Evolutionary conservation across 2,329 filamentous ascomycete species (phyloP), one percentile per base, ranked within the genome.

Genomic region (Aspergillus persii): DNA sequence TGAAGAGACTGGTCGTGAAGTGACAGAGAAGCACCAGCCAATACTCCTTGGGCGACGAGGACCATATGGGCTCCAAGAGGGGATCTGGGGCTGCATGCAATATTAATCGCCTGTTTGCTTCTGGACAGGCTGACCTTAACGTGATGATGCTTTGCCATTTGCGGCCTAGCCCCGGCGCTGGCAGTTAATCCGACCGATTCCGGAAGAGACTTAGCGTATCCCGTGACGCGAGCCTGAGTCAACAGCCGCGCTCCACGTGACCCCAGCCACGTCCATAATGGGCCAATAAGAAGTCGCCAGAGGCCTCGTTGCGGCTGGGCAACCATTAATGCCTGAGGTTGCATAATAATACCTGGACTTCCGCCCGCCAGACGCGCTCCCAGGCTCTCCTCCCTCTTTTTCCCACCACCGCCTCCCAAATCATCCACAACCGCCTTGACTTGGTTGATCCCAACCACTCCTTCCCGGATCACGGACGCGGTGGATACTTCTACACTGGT

Each of bases 111-210:
- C 36, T 12, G 18, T 41, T 41, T 12, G 12, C 36, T 41, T 47
- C 44, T 47, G 44, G 44, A 53, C 51, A 39, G 18, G 27, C 33
- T 33, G 30, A 52, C 30, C 9, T 52, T 18, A 50, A 55, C 58
- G 60, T 71, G 67, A 63, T 71, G 69, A 69, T 69, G 63, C 66
- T 65, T 71, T 69, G 51, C 69, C 67, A 18, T 11, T 63, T 65
- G 46, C 4, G 58, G 64, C 27, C 51, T 69, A 67, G 70, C 23
- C 12, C 30, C 36, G 64, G 62, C 61, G 54, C 12, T 23, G 15
- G 26, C 7, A 39, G 36, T 66, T 66, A 49, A 61, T 65, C 68
- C 69, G 64, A 31, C 1, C 3, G 8, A 2, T 6, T 1, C 51
- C 55, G 56, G 44, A 64, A 65, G 4, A 4, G 62, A 64, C 33